Conservation (phyloP, 805 yeast species). For the Scheffersomyces lignosus region DNA sequence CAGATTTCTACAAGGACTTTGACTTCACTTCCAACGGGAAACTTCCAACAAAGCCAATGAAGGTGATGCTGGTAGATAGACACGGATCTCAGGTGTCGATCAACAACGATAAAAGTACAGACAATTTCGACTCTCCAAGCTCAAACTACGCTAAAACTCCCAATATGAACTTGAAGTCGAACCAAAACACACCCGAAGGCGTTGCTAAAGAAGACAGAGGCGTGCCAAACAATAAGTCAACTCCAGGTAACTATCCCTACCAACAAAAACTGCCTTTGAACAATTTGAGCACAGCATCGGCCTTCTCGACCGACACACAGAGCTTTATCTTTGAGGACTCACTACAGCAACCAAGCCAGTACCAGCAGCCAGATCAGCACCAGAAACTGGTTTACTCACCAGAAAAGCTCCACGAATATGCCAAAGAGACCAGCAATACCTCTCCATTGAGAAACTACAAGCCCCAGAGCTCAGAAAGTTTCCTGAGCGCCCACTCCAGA, state of each 20-base stretch:
- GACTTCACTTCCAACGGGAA: slow-evolving; percentile 45
- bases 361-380: too few relatives aligned
- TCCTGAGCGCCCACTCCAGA: slow-evolving; percentile 10
- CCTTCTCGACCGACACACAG: slow-evolving; percentile 9
- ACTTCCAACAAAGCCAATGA: slow-evolving; percentile 44
- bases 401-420: slow-evolving; percentile 23
- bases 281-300: not conserved
- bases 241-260: slow-evolving; percentile 9
- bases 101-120: not conserved
- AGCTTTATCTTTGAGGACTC: slow-evolving; percentile 16
- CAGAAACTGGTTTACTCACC: slow-evolving; percentile 8
- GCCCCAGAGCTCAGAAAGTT: slow-evolving; percentile 6
- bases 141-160: not conserved
- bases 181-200: slow-evolving; percentile 3
- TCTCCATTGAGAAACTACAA: slow-evolving; percentile 25
- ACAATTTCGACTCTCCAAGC: not conserved
- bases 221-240: not conserved
- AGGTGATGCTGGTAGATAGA: slow-evolving; percentile 32
- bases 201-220: not conserved
- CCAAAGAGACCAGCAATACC: slow-evolving; percentile 15
- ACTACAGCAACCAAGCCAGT: slow-evolving; percentile 2
- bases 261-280: slow-evolving; percentile 8
- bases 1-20: slow-evolving; percentile 30
- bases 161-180: not conserved
- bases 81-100: not conserved